A percentile compares a stretch with the other conserved stretches of the same genome.
These are phyloP conservation scores for Sugiyamaella novakii DNA, from an alignment of 1,139 yeast genomes.

Conservation along the genomic window DNA sequence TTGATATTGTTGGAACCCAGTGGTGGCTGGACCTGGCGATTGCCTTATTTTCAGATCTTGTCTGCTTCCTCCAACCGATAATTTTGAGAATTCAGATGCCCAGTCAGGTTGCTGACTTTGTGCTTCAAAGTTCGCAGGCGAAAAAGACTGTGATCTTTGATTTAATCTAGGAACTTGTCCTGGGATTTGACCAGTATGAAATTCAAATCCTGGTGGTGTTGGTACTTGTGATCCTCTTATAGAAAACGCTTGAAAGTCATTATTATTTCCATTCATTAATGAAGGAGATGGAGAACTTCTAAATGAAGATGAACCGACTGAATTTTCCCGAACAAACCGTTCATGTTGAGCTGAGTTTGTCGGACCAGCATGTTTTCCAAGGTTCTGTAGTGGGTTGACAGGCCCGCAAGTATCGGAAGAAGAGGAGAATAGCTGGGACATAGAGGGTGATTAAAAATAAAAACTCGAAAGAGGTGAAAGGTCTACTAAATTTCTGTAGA, in stretches of 20 bases:
- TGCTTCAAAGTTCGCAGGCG: not conserved
- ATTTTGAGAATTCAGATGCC: conserved; percentile 26
- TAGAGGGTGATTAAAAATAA: too few species aligned
- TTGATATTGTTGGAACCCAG: conserved; percentile 5
- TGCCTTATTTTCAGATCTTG: conserved; percentile 2
- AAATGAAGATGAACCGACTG: conserved; percentile 8
- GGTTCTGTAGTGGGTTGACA: conserved; percentile 39
- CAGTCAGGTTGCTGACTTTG: conserved; percentile 21
- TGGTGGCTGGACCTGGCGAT: conserved; percentile 12
- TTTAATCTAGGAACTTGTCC: not conserved
- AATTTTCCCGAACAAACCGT: conserved; percentile 21
- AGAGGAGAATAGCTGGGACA: conserved; percentile 23
- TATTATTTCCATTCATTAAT: conserved; percentile 10
- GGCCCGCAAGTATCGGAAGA: conserved; percentile 39
- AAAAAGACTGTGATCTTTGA: not conserved
- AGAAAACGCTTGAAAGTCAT: conserved; percentile 19
- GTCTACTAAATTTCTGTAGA: too few species aligned
- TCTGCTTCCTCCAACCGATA: conserved; percentile 4
- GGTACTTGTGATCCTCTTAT: not conserved
- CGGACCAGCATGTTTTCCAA: conserved; percentile 36
- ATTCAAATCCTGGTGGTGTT: not conserved
- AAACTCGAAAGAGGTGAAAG: too few species aligned
- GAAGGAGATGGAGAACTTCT: conserved; percentile 15
- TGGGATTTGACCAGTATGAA: conserved; percentile 1
- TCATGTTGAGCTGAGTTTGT: conserved; percentile 39